Conservation (phyloP, 2,329 filamentous ascomycete species). For the Ophiocordyceps camponoti-floridani region DNA sequence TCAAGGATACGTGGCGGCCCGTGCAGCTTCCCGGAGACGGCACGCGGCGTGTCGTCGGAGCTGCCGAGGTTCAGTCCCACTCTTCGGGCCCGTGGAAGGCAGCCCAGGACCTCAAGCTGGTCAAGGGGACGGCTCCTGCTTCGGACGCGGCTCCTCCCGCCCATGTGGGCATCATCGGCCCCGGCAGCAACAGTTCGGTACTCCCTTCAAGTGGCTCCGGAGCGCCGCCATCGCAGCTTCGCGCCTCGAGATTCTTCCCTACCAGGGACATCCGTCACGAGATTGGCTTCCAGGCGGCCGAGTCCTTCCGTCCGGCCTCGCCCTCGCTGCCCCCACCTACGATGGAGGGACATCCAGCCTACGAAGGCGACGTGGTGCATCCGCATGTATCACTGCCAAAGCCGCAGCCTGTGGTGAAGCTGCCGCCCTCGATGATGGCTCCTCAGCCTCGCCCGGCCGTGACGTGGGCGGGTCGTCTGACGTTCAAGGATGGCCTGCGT, state of each 20-base stretch:
- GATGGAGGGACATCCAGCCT: conserved; percentile 52
- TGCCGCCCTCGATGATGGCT: conserved; percentile 40
- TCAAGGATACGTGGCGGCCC: conserved; percentile 37
- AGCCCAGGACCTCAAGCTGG: conserved; percentile 9
- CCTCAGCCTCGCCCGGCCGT: conserved; percentile 9
- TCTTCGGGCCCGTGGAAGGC: conserved; percentile 12
- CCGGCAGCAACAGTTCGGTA: conserved; percentile 9
- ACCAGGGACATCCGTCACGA: conserved; percentile 28
- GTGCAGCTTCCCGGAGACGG: conserved; percentile 19
- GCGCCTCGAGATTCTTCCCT: conserved; percentile 46
- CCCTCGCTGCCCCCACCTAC: conserved; percentile 58
- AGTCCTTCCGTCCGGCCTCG: conserved; percentile 29
- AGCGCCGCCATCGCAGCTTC: conserved; percentile 23
- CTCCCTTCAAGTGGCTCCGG: conserved; percentile 9
- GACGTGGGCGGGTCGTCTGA: conserved; percentile 17
- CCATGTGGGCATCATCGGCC: conserved; percentile 12
- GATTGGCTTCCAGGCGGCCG: conserved; percentile 14
- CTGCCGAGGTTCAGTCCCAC: conserved; percentile 12
- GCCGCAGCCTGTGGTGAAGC: conserved; percentile 58
- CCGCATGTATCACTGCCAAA: conserved; percentile 55
- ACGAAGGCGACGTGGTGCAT: conserved; percentile 44
- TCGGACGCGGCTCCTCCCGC: conserved; percentile 8
- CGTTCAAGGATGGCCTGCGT: conserved; percentile 13
- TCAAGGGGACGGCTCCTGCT: conserved; percentile 3
- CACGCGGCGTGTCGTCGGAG: conserved; percentile 10